phyloP scores from a whole-genome alignment of 352 stramenopile genomes.

The Phytopythium aichiense region DNA sequence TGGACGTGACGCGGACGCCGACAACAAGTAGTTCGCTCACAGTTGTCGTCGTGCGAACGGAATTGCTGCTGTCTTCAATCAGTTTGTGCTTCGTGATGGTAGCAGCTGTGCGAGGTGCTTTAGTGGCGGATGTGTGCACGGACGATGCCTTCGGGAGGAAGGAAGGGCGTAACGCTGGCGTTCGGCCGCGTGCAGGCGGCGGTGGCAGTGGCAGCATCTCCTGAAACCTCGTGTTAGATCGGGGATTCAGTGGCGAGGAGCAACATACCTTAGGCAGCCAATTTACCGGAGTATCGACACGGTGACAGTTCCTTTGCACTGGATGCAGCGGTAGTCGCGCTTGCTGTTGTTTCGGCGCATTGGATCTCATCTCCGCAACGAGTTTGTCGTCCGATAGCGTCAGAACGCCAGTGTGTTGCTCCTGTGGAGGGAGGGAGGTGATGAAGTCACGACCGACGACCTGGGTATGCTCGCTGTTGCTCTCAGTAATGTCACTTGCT shows the following conservation, averaged over 20 bases:
- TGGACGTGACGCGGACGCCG: not conserved
- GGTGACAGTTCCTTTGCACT: too few relatives aligned
- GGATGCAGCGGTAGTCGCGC: too few relatives aligned
- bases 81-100: not conserved
- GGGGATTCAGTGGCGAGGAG: not conserved
- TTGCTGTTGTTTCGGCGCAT: too few relatives aligned
- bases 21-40: conserved; percentile 1
- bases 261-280: not conserved
- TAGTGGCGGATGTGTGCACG: not conserved
- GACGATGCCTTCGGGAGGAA: conserved; percentile 1
- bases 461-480: not conserved
- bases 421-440: not conserved
- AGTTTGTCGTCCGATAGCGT: not conserved
- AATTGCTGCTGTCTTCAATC: not conserved
- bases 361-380: too few relatives aligned
- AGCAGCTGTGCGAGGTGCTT: not conserved
- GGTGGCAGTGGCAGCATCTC: not conserved
- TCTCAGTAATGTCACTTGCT: not conserved
- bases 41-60: not conserved
- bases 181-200: not conserved
- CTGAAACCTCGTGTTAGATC: not conserved
- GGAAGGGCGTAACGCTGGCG: not conserved
- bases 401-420: not conserved
- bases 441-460: not conserved
- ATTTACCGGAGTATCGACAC: not conserved